Evolutionary conservation across 2,329 filamentous ascomycete species (phyloP).

Genomic region (Stylonectria norvegica): DNA sequence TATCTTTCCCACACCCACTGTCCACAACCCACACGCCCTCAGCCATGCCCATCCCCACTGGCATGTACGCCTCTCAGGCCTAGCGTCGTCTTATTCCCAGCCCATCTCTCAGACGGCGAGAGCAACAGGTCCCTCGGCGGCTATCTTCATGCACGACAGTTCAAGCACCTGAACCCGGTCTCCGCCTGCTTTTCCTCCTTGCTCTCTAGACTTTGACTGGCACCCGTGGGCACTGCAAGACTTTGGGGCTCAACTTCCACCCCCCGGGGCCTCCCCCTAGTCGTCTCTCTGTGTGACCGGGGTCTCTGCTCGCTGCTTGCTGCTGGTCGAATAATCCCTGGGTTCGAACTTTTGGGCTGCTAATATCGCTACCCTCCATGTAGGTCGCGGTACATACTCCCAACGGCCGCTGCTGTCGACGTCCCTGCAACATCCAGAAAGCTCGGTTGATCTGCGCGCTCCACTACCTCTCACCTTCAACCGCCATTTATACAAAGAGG

Average conservation of each 20-base stretch:
- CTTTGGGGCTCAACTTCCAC: slow-evolving; percentile 18
- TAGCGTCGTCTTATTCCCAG: slow-evolving; percentile 17
- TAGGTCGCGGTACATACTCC: slow-evolving; percentile 19
- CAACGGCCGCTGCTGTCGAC: slow-evolving; percentile 10
- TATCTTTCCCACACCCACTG: slow-evolving; percentile 13
- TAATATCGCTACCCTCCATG: slow-evolving; percentile 20
- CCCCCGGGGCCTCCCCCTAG: slow-evolving; percentile 8
- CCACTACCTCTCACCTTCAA: slow-evolving; percentile 26
- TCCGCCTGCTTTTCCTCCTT: slow-evolving; percentile 12
- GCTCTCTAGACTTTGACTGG: no score
- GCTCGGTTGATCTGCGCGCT: slow-evolving; percentile 24
- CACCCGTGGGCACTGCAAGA: slow-evolving; percentile 15
- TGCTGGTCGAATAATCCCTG: slow-evolving; percentile 17
- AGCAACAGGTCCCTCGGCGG: slow-evolving; percentile 25
- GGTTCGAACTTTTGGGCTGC: no score
- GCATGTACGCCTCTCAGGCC: slow-evolving; percentile 17
- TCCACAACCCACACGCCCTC: slow-evolving; percentile 3
- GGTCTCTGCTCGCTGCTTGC: slow-evolving; percentile 14
- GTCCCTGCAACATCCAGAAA: slow-evolving; percentile 16
- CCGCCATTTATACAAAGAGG: slow-evolving; percentile 28
- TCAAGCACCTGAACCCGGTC: slow-evolving; percentile 17
- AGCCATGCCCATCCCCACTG: slow-evolving; percentile 20
- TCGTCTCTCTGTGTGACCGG: slow-evolving; percentile 7
- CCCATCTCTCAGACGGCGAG: slow-evolving; percentile 16
- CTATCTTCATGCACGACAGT: slow-evolving; percentile 32